phyloP scores from a whole-genome alignment of 108 stramenopile genomes.

The Skeletonema potamos region DNA sequence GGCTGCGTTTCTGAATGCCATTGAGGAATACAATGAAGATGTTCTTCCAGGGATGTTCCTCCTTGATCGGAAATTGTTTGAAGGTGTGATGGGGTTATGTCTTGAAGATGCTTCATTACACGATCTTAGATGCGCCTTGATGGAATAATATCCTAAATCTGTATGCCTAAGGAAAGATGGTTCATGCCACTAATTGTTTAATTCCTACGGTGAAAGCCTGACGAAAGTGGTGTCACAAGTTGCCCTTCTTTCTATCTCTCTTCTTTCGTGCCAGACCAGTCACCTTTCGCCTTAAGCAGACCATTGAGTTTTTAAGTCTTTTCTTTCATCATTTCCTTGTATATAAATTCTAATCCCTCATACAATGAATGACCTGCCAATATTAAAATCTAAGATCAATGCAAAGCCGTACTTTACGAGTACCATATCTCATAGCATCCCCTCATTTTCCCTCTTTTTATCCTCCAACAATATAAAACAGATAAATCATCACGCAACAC shows the following conservation, averaged over 20 bases:
- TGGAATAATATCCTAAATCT: not conserved
- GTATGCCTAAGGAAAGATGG: not conserved
- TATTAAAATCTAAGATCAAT: not conserved
- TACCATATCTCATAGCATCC: too few species aligned
- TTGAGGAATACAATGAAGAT: not conserved
- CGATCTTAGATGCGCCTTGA: not conserved
- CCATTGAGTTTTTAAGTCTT: not conserved
- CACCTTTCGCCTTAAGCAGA: too few species aligned
- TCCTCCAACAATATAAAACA: not conserved
- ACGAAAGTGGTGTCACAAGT: too few species aligned
- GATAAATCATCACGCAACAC: not conserved
- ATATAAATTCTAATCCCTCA: not conserved
- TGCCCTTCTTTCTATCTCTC: too few species aligned
- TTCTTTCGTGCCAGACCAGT: too few species aligned
- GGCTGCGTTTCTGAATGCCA: not conserved
- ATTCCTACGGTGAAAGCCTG: not conserved
- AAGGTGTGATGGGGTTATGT: not conserved
- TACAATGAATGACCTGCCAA: not conserved
- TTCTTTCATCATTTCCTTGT: not conserved
- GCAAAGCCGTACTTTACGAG: too few species aligned
- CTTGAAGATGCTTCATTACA: not conserved
- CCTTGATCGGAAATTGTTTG: not conserved
- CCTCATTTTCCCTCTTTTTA: not conserved
- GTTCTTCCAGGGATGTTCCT: not conserved
- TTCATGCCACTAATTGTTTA: not conserved